Percentiles rank a stretch among this genome's conserved stretches.
These are phyloP conservation scores for Fraxinus velutina DNA, from an alignment of 305 asterid genomes.

Conservation along the genomic window DNA sequence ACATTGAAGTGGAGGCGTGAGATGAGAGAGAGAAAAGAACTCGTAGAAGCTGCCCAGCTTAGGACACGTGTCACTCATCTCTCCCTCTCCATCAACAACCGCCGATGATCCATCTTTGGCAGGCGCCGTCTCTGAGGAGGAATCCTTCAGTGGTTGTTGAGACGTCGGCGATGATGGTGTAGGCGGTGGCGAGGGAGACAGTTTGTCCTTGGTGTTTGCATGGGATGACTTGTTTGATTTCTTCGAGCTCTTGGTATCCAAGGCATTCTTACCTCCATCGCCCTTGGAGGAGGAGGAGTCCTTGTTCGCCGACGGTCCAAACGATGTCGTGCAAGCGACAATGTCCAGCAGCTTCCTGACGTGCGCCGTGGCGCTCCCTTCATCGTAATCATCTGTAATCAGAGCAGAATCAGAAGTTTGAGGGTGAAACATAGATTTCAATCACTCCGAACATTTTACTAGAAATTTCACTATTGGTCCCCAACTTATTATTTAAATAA, in stretches of 20 bases:
- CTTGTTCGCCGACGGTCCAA: constrained; percentile 70
- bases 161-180: constrained; percentile 25
- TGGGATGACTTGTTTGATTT: constrained; percentile 58
- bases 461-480: not conserved
- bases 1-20: constrained; percentile 95
- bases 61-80: constrained; percentile 77
- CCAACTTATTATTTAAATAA: not conserved
- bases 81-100: constrained; percentile 66
- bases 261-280: constrained; percentile 40
- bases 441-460: not conserved
- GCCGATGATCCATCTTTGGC: constrained; percentile 38
- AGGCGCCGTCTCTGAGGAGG: constrained; percentile 21
- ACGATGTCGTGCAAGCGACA: constrained; percentile 79
- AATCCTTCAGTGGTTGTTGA: constrained; percentile 13
- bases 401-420: not conserved
- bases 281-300: constrained; percentile 30
- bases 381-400: constrained; percentile 78
- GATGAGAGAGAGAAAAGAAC: constrained; percentile 94
- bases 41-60: constrained; percentile 90
- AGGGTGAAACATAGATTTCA: not conserved
- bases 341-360: constrained; percentile 77
- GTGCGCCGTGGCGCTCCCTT: constrained; percentile 82
- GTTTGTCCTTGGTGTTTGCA: constrained; percentile 34
- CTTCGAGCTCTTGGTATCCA: constrained; percentile 51
- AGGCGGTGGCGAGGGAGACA: constrained; percentile 52